Evolutionary conservation across 768 basidiomycete genomes (phyloP).

Genomic region (Glaciozyma martinii): DNA sequence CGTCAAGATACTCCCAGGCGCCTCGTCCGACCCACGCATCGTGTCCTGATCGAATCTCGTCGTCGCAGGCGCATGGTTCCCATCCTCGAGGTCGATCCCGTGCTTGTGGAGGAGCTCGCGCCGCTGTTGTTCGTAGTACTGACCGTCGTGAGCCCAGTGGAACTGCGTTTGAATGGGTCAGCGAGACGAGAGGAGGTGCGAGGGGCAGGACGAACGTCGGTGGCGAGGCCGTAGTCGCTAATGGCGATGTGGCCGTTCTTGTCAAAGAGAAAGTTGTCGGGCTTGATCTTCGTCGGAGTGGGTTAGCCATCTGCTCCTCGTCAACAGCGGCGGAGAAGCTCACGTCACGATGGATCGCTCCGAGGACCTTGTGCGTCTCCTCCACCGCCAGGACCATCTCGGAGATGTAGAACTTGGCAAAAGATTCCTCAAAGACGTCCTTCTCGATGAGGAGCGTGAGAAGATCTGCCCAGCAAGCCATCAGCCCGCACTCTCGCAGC

Average conservation of each 20-base stretch:
- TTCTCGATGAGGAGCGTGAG: constrained; percentile 64
- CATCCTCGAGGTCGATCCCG: constrained; percentile 87
- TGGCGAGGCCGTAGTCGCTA: constrained; percentile 93
- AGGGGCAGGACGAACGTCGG: constrained; percentile 42
- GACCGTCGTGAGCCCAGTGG: constrained; percentile 85
- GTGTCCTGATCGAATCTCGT: constrained; percentile 53
- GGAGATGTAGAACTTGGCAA: constrained; percentile 49
- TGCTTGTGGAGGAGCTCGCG: constrained; percentile 78
- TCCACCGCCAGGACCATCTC: constrained; percentile 90
- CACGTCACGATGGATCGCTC: constrained; percentile 96
- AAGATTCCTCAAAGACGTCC: constrained; percentile 39
- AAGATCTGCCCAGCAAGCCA: constrained; percentile 12
- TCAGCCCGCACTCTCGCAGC: constrained; percentile 48
- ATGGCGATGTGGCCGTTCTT: constrained; percentile 87
- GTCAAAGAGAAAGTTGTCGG: constrained; percentile 81
- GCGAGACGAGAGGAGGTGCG: neutral
- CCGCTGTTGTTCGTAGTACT: constrained; percentile 84
- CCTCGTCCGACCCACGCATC: constrained; percentile 58
- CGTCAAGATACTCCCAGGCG: constrained; percentile 60
- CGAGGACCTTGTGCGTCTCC: constrained; percentile 73
- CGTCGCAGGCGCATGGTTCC: neutral
- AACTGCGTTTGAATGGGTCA: constrained; percentile 53
- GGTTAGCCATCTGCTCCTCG: no score
- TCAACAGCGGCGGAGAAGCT: constrained; percentile 59
- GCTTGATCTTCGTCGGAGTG: constrained; percentile 14